A percentile compares a stretch with the other conserved stretches of the same genome.
Evolutionary conservation across 257 asterid genomes (phyloP).

Genomic region (Salvia splendens): DNA sequence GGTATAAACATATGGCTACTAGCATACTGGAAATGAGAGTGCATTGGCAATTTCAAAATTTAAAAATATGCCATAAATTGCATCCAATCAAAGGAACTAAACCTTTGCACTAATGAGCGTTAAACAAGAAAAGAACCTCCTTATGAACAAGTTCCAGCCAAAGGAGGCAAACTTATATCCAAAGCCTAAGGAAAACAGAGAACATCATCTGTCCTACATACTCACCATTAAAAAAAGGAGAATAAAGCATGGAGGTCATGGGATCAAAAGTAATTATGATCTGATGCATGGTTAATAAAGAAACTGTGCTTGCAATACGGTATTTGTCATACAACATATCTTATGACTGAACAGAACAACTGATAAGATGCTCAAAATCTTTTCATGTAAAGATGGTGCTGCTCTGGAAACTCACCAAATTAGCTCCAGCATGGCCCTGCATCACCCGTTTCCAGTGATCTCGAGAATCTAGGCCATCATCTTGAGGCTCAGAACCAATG

Average conservation of each 20-base stretch:
- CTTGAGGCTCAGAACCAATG: constrained; percentile 99
- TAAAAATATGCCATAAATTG: background rate
- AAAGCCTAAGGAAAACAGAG: background rate
- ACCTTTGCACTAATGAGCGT: background rate
- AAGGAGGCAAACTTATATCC: background rate
- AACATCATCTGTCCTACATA: background rate
- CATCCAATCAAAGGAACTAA: background rate
- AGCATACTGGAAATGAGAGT: background rate
- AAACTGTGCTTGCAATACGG: background rate
- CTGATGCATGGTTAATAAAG: background rate
- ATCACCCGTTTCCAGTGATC: constrained; percentile 98
- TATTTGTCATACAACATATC: background rate
- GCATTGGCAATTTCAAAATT: background rate
- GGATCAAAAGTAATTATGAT: background rate
- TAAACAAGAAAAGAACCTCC: background rate
- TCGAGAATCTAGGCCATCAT: constrained; percentile 84
- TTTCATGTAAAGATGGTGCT: background rate
- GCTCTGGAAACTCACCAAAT: constrained; percentile 56
- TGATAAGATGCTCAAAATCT: constrained; percentile 11
- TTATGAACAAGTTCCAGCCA: constrained; percentile 1
- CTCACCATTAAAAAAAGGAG: background rate
- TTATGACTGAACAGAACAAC: background rate
- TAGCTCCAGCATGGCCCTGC: constrained; percentile 99
- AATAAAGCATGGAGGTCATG: background rate
- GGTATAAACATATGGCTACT: background rate